Base-by-base conservation (phyloP, 208 protist genomes). In the Trypanosoma cruzi region DNA sequence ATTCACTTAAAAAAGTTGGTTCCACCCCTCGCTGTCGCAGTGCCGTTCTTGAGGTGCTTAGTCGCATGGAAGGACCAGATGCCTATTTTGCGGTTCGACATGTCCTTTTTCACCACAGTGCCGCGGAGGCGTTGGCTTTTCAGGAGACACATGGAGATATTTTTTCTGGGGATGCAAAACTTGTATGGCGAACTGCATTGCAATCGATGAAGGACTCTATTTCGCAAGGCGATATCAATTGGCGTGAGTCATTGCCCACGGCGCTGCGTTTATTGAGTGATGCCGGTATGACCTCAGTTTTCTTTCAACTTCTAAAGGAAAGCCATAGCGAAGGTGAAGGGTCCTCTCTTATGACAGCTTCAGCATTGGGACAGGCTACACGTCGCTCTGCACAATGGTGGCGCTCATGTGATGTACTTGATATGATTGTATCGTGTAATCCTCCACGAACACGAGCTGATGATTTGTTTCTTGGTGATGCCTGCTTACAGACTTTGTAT, bases 191-290 rank as follows among this genome's bases (percentile, higher is more conserved):
- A 55, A 76, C 57, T 0, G 83, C 85, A 24, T 74, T 94, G 22
- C 26, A 62, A 28, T 74, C 81, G 10, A 79, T 80, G 62, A 63
- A 62, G 46, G 71, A 71, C 29, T 49, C 50, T 37, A 56, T 85
- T 46, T 61, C 66, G 22, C 22, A 29, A 49, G 82, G 71, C 1
- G 70, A 82, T 70, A 67, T 69, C 28, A 62, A 70, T n/a, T 92
- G 86, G 86, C 86, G 78, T 32, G 46, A 71, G 18, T 54, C 63
- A 32, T 63, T 92, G 7, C 79, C 84, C n/a, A 68, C 44, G 2
- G 88, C 85, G 20, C 66, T 95, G 57, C 82, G 90, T 20, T 78
- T 95, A n/a, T 80, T 95, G 26, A 92, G 87, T 70, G 90, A 95
- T 78, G 90, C 87, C 11, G 85, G 85, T 36, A 71, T 80, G 34